These are phyloP conservation scores for Plectosphaerella sp. DNA, from an alignment of 2,329 filamentous ascomycete species.

Conservation along the genomic window DNA sequence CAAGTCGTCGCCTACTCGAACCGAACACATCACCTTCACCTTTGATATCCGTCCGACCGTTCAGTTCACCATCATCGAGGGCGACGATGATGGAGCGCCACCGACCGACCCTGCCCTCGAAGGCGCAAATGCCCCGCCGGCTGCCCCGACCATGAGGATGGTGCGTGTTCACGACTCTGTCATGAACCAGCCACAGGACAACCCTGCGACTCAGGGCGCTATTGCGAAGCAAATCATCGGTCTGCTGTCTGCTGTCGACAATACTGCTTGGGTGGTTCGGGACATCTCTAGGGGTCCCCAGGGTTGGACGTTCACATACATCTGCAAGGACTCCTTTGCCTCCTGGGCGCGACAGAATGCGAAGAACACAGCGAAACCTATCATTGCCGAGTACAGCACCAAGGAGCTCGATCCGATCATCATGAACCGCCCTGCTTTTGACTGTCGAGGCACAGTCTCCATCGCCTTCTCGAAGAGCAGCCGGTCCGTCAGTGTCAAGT, in stretches of 20 bases:
- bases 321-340: conserved; percentile 47
- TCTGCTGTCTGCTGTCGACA: conserved; percentile 38
- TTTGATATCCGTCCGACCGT: conserved; percentile 42
- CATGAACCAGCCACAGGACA: conserved; percentile 42
- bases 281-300: conserved; percentile 38
- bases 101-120: conserved; percentile 29
- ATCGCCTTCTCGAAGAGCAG: conserved; percentile 44
- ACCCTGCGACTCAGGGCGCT: conserved; percentile 42
- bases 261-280: conserved; percentile 42
- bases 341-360: conserved; percentile 44
- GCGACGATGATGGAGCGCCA: conserved; percentile 29
- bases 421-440: conserved; percentile 52
- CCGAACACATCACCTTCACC: conserved; percentile 42
- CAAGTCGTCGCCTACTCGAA: conserved; percentile 42
- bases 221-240: conserved; percentile 44
- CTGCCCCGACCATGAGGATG: conserved; percentile 19
- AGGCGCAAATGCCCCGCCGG: conserved; percentile 9
- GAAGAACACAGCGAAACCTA: conserved; percentile 31
- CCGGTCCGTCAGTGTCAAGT: conserved; percentile 45
- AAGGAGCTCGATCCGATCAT: conserved; percentile 41
- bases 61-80: conserved; percentile 33
- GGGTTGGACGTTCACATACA: conserved; percentile 50
- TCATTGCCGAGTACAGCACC: conserved; percentile 45
- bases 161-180: conserved; percentile 41
- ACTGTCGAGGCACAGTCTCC: conserved; percentile 48